Percentiles rank a stretch among this genome's conserved stretches.
Evolutionary conservation across 192 early-diverging fungal species (phyloP).

Genomic region (Borealophlyctis nickersoniae): DNA sequence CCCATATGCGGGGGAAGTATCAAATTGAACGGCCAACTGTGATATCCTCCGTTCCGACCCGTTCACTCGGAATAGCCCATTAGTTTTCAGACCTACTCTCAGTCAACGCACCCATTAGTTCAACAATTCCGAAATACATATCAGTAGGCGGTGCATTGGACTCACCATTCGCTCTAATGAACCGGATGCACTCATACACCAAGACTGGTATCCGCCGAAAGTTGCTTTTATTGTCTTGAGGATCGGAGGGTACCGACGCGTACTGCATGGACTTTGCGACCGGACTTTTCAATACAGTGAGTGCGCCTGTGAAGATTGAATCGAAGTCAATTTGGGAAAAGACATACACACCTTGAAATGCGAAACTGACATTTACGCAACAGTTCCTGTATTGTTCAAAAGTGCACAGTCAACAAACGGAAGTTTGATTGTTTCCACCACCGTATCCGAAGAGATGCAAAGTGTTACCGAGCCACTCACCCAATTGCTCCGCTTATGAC

Average conservation of each 20-base stretch:
- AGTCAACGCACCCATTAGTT: too few relatives aligned
- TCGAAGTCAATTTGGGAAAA: too few relatives aligned
- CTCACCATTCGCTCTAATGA: conserved; percentile 21
- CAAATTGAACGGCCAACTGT: conserved; percentile 35
- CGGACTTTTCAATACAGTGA: conserved; percentile 16
- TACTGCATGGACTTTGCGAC: conserved; percentile 29
- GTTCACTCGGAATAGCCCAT: conserved; percentile 50
- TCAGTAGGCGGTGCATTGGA: too few relatives aligned
- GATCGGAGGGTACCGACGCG: conserved; percentile 29
- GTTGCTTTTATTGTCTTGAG: conserved; percentile 6
- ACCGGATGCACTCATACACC: conserved; percentile 35
- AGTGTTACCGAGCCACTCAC: conserved; percentile 4
- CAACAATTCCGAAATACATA: too few relatives aligned
- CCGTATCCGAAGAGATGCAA: too few relatives aligned
- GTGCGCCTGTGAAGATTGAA: too few relatives aligned
- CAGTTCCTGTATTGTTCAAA: conserved; percentile 27
- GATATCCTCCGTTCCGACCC: conserved; percentile 44
- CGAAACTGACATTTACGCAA: conserved; percentile 42
- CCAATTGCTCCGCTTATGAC: conserved; percentile 47
- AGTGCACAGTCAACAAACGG: too few relatives aligned
- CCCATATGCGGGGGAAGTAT: conserved; percentile 42
- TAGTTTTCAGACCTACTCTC: conserved; percentile 29
- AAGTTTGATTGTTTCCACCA: too few relatives aligned
- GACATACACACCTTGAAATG: too few relatives aligned
- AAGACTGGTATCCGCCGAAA: conserved; percentile 38